phyloP scores from a whole-genome alignment of 257 asterid genomes.

The Rubia yunnanensis region DNA sequence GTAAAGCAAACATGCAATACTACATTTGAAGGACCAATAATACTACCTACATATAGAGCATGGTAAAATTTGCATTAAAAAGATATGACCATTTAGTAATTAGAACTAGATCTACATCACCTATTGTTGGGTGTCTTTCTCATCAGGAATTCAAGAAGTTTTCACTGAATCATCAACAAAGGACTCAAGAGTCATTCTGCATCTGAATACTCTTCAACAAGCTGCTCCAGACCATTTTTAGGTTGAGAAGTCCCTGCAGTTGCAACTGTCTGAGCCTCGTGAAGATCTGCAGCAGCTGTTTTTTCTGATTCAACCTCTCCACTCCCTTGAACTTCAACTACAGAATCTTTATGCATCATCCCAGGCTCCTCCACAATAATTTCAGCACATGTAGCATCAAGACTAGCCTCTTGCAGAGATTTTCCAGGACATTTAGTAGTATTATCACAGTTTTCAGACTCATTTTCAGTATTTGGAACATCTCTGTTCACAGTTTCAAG shows the following conservation, averaged over 20 bases:
- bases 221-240: conserved; percentile 7
- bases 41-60: background rate
- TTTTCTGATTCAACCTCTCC: conserved; percentile 8
- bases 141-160: conserved; percentile 2
- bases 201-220: conserved; percentile 8
- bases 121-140: background rate
- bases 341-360: background rate
- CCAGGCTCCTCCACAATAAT: conserved; percentile 2
- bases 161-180: background rate
- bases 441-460: background rate
- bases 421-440: background rate
- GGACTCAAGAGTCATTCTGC: conserved; percentile 5
- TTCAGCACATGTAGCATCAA: conserved; percentile 2
- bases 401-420: background rate
- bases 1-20: background rate
- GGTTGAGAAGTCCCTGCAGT: conserved; percentile 3
- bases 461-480: conserved; percentile 5
- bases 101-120: background rate
- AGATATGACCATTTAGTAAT: background rate
- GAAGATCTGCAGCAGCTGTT: background rate
- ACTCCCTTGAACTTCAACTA: conserved; percentile 6
- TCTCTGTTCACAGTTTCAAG: conserved; percentile 11
- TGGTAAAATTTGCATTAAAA: background rate
- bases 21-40: background rate
- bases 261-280: background rate